Base-by-base conservation (phyloP, 306 rosid species). In the Spatholobus suberectus region DNA sequence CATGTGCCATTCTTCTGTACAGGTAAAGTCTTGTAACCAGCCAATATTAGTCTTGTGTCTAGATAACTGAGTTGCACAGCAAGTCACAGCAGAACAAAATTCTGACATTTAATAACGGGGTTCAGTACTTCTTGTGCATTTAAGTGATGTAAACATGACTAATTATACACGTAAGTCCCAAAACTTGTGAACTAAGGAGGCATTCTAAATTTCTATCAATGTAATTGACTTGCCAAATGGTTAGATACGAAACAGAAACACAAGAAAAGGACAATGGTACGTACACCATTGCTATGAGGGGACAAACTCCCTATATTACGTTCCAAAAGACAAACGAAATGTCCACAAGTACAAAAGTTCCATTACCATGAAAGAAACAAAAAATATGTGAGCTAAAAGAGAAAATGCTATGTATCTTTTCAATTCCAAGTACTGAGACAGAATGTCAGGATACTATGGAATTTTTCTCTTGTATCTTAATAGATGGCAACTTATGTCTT, bases 1-100 rank as follows among this genome's bases (percentile, higher is more conserved):
- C 68, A 59, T 11, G 1, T 58, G 38, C 11, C 68, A 26, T 14
- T 24, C 59, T 24, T 26, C 49, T 68, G 54, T 5, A 47, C 44
- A 26, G 49, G 18, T 46, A 63, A 52, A 24, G 67, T 82, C 73
- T 38, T 24, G 46, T 67, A 80, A 57, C 59, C 69, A 66, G 76
- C 34, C 73, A 61, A 75, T 59, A 79, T 26, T 43, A 80, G 10
- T 41, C 49, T 73, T 21, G 27, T 52, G 54, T 66, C 67, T 41
- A 34, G 67, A 46, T 1, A 3, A 5, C 67, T 38, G 73, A 55
- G 18, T 75, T 85, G 68, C 69, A 12, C 17, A 34, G 27, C 1
- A 20, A 17, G 44, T 24, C 52, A 34, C 34, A 29, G 34, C 26
- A 34, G 76, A 67, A 17, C 58, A 74, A 80, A 63, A 49, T 23